Evolutionary conservation across 2,329 filamentous ascomycete species (phyloP).

Genomic region (Neofusicoccum sp.): DNA sequence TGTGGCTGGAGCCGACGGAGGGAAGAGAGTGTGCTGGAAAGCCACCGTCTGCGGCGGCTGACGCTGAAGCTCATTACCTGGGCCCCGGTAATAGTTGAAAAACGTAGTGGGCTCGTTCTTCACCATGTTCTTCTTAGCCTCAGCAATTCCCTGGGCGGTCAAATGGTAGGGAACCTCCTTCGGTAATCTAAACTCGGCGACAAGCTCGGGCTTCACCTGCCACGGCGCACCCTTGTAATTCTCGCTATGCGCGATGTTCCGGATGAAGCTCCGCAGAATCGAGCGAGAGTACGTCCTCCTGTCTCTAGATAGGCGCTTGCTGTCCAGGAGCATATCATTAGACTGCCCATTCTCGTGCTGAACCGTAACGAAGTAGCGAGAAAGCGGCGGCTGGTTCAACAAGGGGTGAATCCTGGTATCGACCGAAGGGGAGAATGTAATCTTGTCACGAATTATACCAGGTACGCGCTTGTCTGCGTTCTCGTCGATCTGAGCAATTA

Average conservation of each 20-base stretch:
- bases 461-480: constrained; percentile 9
- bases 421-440: constrained; percentile 65
- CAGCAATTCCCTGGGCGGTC: constrained; percentile 38
- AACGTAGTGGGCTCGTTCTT: constrained; percentile 32
- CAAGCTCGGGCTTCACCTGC: constrained; percentile 87
- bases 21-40: constrained; percentile 3
- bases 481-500: constrained; percentile 62
- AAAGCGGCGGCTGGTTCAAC: constrained; percentile 67
- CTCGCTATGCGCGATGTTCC: constrained; percentile 89
- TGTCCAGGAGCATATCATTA: constrained; percentile 52
- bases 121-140: constrained; percentile 66
- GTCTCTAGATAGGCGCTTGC: constrained; percentile 75
- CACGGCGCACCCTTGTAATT: constrained; percentile 96
- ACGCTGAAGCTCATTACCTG: constrained; percentile 11
- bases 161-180: constrained; percentile 70
- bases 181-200: constrained; percentile 81
- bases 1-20: background rate
- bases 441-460: constrained; percentile 20
- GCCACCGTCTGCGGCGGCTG: constrained; percentile 14
- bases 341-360: background rate
- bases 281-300: constrained; percentile 93
- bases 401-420: constrained; percentile 64
- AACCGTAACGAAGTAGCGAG: constrained; percentile 47
- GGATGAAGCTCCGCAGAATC: constrained; percentile 90
- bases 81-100: constrained; percentile 19